These are phyloP conservation scores for Hermanozyma aechmeae DNA, from an alignment of 805 yeast genomes.

Conservation along the genomic window DNA sequence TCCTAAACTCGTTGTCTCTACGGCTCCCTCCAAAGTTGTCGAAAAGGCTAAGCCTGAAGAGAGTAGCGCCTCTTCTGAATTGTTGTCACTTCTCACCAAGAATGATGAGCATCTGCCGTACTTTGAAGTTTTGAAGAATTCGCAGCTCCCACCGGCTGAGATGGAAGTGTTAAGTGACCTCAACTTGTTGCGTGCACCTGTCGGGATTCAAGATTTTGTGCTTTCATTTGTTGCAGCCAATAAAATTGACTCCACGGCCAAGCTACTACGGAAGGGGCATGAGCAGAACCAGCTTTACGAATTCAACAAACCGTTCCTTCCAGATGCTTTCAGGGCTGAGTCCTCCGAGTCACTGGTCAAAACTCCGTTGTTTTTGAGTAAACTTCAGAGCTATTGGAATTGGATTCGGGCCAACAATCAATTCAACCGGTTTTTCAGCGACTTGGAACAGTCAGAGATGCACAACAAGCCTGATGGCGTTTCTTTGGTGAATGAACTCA, in stretches of 20 bases:
- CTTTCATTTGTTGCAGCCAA: conserved; percentile 29
- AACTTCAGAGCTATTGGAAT: conserved; percentile 33
- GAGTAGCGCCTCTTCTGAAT: conserved; percentile 9
- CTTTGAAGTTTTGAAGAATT: conserved; percentile 20
- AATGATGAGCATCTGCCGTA: conserved; percentile 10
- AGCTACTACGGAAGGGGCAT: conserved; percentile 11
- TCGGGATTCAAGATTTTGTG: conserved; percentile 34
- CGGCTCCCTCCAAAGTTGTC: conserved; percentile 4
- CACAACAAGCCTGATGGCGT: conserved; percentile 14
- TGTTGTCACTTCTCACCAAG: conserved; percentile 12
- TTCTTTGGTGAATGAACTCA: conserved; percentile 21
- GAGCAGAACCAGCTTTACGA: conserved; percentile 13
- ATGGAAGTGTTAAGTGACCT: conserved; percentile 24
- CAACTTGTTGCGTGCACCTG: conserved; percentile 25
- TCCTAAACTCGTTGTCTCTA: too few species aligned
- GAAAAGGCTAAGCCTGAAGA: conserved; percentile 4
- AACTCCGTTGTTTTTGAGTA: conserved; percentile 26
- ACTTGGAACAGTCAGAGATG: conserved; percentile 15
- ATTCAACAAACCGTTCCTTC: conserved; percentile 23
- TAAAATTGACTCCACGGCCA: conserved; percentile 12
- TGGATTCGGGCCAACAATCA: conserved; percentile 22
- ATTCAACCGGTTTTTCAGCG: conserved; percentile 23
- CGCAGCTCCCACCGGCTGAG: conserved; percentile 22
- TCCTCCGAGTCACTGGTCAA: conserved; percentile 4
- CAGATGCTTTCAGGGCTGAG: conserved; percentile 5